Evolutionary conservation across 2,329 filamentous ascomycete genomes (phyloP).

Genomic region (Pseudogymnoascus sp.): DNA sequence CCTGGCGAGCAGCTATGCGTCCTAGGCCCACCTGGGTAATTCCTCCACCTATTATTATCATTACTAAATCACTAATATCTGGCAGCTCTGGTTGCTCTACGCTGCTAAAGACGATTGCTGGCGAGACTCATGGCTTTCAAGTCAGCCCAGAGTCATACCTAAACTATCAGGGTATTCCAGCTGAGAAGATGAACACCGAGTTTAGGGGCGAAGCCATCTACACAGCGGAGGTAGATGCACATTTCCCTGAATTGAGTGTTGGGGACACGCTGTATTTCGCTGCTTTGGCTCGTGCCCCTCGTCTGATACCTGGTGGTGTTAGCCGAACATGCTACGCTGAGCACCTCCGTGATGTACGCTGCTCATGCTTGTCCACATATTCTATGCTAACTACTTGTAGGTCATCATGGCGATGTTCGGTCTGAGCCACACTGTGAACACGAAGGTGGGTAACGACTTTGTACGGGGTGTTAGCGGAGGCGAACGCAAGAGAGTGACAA

Average conservation of each 20-base stretch:
- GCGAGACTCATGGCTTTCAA: conserved; percentile 73
- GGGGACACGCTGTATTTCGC: conserved; percentile 75
- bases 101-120: conserved; percentile 75
- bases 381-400: background rate
- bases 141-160: conserved; percentile 64
- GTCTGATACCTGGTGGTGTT: conserved; percentile 52
- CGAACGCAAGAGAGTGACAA: conserved; percentile 53
- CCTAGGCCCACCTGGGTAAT: conserved; percentile 55
- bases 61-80: background rate
- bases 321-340: conserved; percentile 47
- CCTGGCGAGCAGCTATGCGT: conserved; percentile 71
- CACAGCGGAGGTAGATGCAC: conserved; percentile 75
- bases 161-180: conserved; percentile 64
- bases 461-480: conserved; percentile 56
- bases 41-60: background rate
- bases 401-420: conserved; percentile 66
- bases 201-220: conserved; percentile 84
- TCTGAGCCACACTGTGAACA: conserved; percentile 54
- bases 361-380: background rate
- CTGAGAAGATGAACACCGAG: conserved; percentile 64
- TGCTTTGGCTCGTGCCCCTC: conserved; percentile 60
- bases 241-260: conserved; percentile 70
- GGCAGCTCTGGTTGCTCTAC: conserved; percentile 64
- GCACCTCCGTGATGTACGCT: conserved; percentile 56
- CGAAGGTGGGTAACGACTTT: conserved; percentile 50